Conservation (phyloP, 1,284 basidiomycete genomes). For the Puccinia triticina region DNA sequence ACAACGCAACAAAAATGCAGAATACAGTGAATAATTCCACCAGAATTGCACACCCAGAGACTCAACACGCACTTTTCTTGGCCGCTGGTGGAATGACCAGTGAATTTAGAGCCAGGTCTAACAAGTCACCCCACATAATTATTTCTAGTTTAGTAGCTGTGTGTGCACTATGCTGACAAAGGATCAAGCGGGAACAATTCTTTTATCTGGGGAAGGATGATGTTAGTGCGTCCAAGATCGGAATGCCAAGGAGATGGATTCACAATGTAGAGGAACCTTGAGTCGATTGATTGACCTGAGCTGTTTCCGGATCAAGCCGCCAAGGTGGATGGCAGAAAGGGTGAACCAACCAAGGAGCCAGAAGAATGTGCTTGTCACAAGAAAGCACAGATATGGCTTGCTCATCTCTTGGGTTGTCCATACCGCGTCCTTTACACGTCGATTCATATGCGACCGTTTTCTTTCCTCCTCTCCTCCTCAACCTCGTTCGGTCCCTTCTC, state of each 20-base stretch:
- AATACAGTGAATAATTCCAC: too few species aligned
- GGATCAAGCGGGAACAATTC: too few species aligned
- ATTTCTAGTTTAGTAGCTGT: background rate
- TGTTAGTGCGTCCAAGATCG: conserved; percentile 24
- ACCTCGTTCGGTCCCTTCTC: background rate
- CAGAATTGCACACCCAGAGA: too few species aligned
- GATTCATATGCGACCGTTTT: background rate
- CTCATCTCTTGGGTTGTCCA: conserved; percentile 13
- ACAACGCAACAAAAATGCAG: too few species aligned
- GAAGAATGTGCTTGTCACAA: conserved; percentile 11
- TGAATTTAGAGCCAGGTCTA: too few species aligned
- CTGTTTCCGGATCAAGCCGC: conserved; percentile 7
- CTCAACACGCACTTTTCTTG: too few species aligned
- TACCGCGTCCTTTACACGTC: conserved; percentile 8
- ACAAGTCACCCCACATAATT: background rate
- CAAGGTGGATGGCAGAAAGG: conserved; percentile 1
- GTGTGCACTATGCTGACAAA: too few species aligned
- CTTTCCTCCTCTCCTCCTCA: background rate
- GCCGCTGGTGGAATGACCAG: too few species aligned
- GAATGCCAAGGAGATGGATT: background rate
- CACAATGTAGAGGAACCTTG: background rate
- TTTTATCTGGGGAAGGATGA: too few species aligned
- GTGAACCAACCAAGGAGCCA: background rate
- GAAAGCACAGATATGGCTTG: background rate
- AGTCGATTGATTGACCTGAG: background rate